These are phyloP conservation scores for Tylopilus plumbeoviolaceoides DNA, from an alignment of 768 basidiomycete species.

Conservation along the genomic window DNA sequence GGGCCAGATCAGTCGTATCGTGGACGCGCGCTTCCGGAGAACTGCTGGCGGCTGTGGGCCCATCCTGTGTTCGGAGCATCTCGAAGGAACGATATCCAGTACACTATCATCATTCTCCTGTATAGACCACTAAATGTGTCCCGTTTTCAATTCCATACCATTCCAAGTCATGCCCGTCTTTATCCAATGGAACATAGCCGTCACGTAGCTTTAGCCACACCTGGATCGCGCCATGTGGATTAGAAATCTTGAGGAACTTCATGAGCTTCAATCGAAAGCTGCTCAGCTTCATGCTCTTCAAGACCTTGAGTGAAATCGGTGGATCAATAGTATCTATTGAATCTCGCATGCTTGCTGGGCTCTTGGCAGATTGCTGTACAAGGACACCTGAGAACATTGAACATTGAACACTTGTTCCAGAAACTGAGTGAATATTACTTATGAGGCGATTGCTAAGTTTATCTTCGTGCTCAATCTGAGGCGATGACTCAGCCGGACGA, in stretches of 20 bases:
- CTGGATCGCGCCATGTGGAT: constrained; percentile 30
- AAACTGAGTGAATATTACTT: constrained; percentile 37
- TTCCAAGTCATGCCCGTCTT: constrained; percentile 52
- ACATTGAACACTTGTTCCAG: constrained; percentile 3
- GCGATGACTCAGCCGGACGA: constrained; percentile 37
- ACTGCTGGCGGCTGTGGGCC: constrained; percentile 7
- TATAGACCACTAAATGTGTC: constrained; percentile 32
- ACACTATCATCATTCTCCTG: constrained; percentile 11
- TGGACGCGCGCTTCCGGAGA: constrained; percentile 9
- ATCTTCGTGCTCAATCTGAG: constrained; percentile 33
- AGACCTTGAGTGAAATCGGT: constrained; percentile 42
- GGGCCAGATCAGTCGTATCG: background rate
- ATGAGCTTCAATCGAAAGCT: constrained; percentile 60
- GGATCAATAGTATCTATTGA: constrained; percentile 17
- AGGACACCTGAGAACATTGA: constrained; percentile 25
- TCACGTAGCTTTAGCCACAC: constrained; percentile 59
- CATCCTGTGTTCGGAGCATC: constrained; percentile 6
- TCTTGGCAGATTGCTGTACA: constrained; percentile 21
- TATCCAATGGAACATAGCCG: constrained; percentile 45
- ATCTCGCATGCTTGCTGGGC: constrained; percentile 20
- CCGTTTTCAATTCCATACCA: constrained; percentile 72
- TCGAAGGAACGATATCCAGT: background rate
- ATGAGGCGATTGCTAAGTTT: constrained; percentile 62
- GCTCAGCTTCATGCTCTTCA: constrained; percentile 67
- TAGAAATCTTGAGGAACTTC: constrained; percentile 41